Evolutionary conservation across 441 rosid species (phyloP), one percentile per base, ranked within the genome.

Genomic region (Euphorbia corollata): DNA sequence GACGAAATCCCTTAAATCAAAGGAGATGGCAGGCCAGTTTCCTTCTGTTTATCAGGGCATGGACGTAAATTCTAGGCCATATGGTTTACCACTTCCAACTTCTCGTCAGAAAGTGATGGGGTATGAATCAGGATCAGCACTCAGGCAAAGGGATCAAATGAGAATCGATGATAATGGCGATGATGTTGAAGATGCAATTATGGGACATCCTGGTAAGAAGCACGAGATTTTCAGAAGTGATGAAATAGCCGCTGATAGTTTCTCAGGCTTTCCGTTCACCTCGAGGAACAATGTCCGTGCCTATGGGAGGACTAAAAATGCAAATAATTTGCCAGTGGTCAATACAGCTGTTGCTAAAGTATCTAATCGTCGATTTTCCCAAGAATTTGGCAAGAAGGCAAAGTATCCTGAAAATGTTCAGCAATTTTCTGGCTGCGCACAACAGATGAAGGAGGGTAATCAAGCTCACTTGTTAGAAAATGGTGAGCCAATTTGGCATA

Each of bases 221-320:
- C 81, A 77, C 59, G 84, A 71, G 10, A 65, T 68, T 61, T 64
- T 77, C 36, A 81, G 81, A 77, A 82, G 78, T 15, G 81, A 82
- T n/a, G 88, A 84, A 67, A 66, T 73, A 57, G 77, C 57, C 55
- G 62, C 61, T 56, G 90, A 88, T 51, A 74, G 77, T 77, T 83
- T 75, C 61, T 69, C 73, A 79, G 85, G 85, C 64, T 82, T 82
- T 70, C 88, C 93, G 34, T 59, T 81, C 74, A 75, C 91, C 68
- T 82, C 81, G 56, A 87, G 78, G 85, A 82, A 70, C 51, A 81
- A 84, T 63, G 70, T 76, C 3, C 82, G 39, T 76, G 80, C 74
- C 63, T 75, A 77, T 74, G 82, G 81, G 48, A 78, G 82, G 77
- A 82, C 71, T 34, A 78, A 77, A 63, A 77, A 68, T 71, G 71